phyloP scores from a whole-genome alignment of 2,329 filamentous ascomycete species.

The Salinomyces thailandicus region DNA sequence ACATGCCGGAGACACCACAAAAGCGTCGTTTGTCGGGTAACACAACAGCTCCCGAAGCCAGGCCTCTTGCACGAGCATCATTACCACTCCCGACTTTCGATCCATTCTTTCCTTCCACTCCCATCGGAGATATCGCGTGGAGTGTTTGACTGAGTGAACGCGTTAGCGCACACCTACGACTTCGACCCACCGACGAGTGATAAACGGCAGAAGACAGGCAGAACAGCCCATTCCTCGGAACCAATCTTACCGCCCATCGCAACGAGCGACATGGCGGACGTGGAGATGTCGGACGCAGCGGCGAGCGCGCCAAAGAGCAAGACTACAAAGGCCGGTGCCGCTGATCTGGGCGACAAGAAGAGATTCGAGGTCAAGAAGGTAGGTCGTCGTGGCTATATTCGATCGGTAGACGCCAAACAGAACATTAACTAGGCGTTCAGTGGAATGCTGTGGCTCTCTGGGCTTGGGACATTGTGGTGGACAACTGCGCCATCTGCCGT shows the following conservation, averaged over 20 bases:
- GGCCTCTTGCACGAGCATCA: no score
- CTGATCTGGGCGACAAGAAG: slow-evolving; percentile 62
- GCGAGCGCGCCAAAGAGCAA: slow-evolving; percentile 44
- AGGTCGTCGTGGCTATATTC: no score
- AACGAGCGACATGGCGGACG: slow-evolving; percentile 63
- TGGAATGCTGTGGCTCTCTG: slow-evolving; percentile 98
- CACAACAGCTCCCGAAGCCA: no score
- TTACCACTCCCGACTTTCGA: no score
- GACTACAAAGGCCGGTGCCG: slow-evolving; percentile 41
- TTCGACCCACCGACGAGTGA: no score
- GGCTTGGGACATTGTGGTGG: slow-evolving; percentile 99
- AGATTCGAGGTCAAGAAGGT: slow-evolving; percentile 99
- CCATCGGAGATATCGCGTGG: no score
- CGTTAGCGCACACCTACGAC: no score
- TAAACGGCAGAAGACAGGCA: background rate
- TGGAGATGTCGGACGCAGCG: slow-evolving; percentile 91
- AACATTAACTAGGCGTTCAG: slow-evolving; percentile 37
- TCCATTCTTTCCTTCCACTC: no score
- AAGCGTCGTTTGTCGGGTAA: background rate
- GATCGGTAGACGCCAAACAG: background rate
- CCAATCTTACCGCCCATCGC: no score
- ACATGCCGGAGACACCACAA: background rate
- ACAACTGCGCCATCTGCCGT: slow-evolving; percentile 98
- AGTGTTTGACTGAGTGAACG: no score
- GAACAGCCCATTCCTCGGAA: background rate